Evolutionary conservation across 1,139 yeast species (phyloP).

Genomic region (Torulaspora pretoriensis): DNA sequence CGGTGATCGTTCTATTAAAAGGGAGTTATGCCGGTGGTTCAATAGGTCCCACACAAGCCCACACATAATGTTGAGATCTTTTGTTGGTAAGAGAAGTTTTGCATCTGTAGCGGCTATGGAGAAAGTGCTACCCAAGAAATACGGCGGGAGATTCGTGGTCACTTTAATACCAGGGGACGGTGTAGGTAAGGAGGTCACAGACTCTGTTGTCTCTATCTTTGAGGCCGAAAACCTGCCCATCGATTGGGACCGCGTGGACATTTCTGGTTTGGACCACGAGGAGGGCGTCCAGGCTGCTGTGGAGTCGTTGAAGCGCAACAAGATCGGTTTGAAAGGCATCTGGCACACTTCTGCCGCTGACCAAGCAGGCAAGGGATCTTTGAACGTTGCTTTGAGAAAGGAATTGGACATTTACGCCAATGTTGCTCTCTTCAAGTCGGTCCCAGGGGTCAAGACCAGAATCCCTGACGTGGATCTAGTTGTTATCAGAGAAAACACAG

Average conservation of each 20-base stretch:
- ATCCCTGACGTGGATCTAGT: constrained; percentile 87
- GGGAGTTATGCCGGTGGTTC: background rate
- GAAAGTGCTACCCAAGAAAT: constrained; percentile 76
- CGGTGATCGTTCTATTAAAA: background rate
- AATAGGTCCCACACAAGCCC: background rate
- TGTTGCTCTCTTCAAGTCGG: constrained; percentile 84
- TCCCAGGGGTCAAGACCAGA: constrained; percentile 91
- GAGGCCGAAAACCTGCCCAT: constrained; percentile 78
- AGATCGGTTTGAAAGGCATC: constrained; percentile 95
- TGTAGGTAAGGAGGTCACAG: constrained; percentile 94
- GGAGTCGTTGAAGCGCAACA: constrained; percentile 88
- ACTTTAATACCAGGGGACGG: constrained; percentile 95
- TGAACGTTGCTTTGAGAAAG: constrained; percentile 95
- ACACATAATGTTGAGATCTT: constrained; percentile 24
- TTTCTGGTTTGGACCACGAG: constrained; percentile 65
- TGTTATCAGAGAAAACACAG: constrained; percentile 93
- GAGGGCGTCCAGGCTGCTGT: constrained; percentile 83
- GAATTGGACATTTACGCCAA: constrained; percentile 95
- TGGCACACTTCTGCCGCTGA: constrained; percentile 83
- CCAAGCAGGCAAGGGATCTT: constrained; percentile 68
- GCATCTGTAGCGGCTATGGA: constrained; percentile 47
- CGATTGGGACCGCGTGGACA: constrained; percentile 90
- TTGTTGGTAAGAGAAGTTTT: constrained; percentile 35
- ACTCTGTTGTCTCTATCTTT: constrained; percentile 87
- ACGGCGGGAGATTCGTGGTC: constrained; percentile 90